phyloP scores from a whole-genome alignment of 106 monocot genomes.

The Gastrodia elata region DNA sequence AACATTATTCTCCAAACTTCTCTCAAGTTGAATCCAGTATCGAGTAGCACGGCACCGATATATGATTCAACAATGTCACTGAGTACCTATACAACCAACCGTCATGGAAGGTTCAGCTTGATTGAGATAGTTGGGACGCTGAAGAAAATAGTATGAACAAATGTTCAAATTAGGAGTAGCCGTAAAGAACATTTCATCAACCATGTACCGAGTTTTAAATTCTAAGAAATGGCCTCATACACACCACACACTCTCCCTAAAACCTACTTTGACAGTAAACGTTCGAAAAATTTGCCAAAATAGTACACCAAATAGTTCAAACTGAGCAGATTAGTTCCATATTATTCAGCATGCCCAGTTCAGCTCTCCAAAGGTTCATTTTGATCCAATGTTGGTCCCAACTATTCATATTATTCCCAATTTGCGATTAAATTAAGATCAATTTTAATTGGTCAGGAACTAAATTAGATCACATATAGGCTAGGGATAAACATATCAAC shows the following conservation, averaged over 20 bases:
- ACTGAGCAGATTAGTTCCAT: no score
- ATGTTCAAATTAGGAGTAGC: not conserved
- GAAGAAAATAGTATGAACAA: not conserved
- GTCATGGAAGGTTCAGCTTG: not conserved
- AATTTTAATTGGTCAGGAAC: no score
- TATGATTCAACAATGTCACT: constrained; percentile 92
- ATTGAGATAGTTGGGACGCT: not conserved
- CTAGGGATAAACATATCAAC: no score
- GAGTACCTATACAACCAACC: constrained; percentile 55
- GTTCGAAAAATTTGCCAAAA: no score
- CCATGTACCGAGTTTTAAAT: not conserved
- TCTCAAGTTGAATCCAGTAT: constrained; percentile 66
- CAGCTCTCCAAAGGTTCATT: no score
- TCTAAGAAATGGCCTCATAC: not conserved
- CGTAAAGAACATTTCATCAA: not conserved
- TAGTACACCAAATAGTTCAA: no score
- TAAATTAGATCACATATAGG: no score
- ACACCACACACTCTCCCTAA: not conserved
- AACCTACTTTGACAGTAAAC: not conserved
- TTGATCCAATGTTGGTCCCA: no score
- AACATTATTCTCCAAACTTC: constrained; percentile 65
- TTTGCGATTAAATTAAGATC: no score
- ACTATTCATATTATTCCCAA: no score
- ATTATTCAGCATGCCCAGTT: no score
- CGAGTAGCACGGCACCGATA: constrained; percentile 84